phyloP scores from a whole-genome alignment of 176 grass and related monocot genomes.

The Thalia dealbata region DNA sequence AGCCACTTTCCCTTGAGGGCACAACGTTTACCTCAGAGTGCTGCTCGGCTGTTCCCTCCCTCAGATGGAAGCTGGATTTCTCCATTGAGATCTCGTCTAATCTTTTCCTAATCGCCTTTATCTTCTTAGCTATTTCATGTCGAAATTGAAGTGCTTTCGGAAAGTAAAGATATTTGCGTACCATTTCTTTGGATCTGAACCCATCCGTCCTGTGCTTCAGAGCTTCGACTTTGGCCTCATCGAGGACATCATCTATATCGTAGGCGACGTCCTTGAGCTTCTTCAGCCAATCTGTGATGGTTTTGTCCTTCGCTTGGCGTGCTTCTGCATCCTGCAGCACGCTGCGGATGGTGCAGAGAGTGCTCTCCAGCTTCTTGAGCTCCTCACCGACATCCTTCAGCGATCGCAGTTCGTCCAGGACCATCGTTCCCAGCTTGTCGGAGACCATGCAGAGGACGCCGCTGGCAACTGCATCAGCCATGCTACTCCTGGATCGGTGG shows the following conservation, averaged over 20 bases:
- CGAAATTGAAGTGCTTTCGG: neutral
- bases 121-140: neutral
- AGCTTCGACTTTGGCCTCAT: neutral
- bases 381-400: constrained; percentile 11
- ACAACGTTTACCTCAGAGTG: neutral
- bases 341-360: neutral
- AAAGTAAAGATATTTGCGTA: neutral
- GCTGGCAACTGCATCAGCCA: constrained; percentile 8
- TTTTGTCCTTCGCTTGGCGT: neutral
- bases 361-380: neutral
- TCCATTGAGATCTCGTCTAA: constrained; percentile 4
- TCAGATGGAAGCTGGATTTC: neutral
- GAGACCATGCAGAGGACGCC: constrained; percentile 15
- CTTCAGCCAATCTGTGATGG: neutral
- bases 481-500: neutral
- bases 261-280: constrained; percentile 9
- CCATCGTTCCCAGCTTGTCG: constrained; percentile 10
- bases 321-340: neutral
- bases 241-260: neutral
- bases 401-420: constrained; percentile 4
- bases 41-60: neutral
- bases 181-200: neutral
- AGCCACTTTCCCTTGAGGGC: neutral
- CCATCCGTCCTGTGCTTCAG: neutral
- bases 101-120: constrained; percentile 10